Evolutionary conservation across 2,329 filamentous ascomycete genomes (phyloP).

Genomic region (Raffaelea albimanens): DNA sequence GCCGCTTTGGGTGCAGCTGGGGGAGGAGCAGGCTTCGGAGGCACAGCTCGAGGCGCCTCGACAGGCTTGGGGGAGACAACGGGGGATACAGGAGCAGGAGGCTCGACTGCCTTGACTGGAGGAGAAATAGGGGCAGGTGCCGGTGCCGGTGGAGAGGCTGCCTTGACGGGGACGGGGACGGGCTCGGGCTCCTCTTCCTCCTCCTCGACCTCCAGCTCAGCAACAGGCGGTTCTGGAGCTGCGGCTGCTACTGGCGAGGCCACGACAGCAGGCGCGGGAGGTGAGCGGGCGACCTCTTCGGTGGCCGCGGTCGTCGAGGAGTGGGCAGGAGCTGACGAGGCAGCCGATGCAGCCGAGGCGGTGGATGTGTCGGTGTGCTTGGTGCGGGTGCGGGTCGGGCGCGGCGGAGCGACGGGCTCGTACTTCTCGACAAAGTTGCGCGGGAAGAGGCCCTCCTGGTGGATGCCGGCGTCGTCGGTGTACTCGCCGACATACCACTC

Average conservation of each 20-base stretch:
- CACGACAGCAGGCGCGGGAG: conserved; percentile 27
- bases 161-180: conserved; percentile 13
- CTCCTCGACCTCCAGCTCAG: conserved; percentile 2
- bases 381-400: conserved; percentile 64
- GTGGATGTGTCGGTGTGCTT: conserved; percentile 39
- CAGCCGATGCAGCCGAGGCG: neutral
- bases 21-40: conserved; percentile 31
- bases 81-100: conserved; percentile 14
- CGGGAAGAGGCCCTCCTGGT: conserved; percentile 81
- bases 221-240: conserved; percentile 16
- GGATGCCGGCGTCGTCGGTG: conserved; percentile 61
- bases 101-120: conserved; percentile 17
- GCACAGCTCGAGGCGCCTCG: conserved; percentile 26
- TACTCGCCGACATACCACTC: conserved; percentile 95
- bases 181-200: conserved; percentile 19
- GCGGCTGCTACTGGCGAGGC: conserved; percentile 20
- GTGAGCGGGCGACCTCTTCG: conserved; percentile 20
- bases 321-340: neutral
- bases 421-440: conserved; percentile 96
- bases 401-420: conserved; percentile 81
- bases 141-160: conserved; percentile 17
- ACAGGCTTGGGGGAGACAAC: conserved; percentile 19
- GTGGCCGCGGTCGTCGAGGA: conserved; percentile 4
- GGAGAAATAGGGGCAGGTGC: conserved; percentile 9
- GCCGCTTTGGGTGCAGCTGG: conserved; percentile 28